These are phyloP conservation scores for Orbilia quercus DNA, from an alignment of 2,329 filamentous ascomycete species.

Conservation along the genomic window DNA sequence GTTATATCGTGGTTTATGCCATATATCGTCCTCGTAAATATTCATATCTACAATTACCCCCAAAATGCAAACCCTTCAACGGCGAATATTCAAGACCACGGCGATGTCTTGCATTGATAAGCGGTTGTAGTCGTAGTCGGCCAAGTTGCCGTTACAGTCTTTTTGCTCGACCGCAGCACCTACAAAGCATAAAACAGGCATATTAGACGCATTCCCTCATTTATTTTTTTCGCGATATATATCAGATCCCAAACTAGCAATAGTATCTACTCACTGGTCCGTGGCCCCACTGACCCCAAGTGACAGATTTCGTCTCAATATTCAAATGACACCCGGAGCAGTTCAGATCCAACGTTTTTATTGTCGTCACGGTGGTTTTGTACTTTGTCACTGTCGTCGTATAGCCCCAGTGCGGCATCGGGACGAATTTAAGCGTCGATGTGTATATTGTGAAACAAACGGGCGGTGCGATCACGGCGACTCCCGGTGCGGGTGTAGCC, in stretches of 20 bases:
- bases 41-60: not conserved
- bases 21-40: too few relatives aligned
- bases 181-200: too few relatives aligned
- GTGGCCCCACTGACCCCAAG: slow-evolving; percentile 3
- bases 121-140: slow-evolving; percentile 13
- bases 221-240: too few relatives aligned
- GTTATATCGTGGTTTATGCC: too few relatives aligned
- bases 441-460: slow-evolving; percentile 18
- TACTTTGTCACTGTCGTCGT: slow-evolving; percentile 23
- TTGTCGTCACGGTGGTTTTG: slow-evolving; percentile 4
- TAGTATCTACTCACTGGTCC: slow-evolving; percentile 29
- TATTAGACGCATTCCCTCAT: too few relatives aligned
- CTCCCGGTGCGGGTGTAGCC: not conserved
- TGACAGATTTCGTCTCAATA: not conserved
- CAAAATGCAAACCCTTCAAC: not conserved
- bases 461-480: not conserved
- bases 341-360: slow-evolving; percentile 6
- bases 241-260: not conserved
- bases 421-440: not conserved
- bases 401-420: not conserved
- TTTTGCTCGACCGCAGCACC: not conserved
- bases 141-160: slow-evolving; percentile 13
- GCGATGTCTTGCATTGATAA: slow-evolving; percentile 25
- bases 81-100: slow-evolving; percentile 1
- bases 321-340: slow-evolving; percentile 21